These are phyloP conservation scores for Geotrichum cucujoidarum DNA, from an alignment of 1,139 yeast species.

Conservation along the genomic window DNA sequence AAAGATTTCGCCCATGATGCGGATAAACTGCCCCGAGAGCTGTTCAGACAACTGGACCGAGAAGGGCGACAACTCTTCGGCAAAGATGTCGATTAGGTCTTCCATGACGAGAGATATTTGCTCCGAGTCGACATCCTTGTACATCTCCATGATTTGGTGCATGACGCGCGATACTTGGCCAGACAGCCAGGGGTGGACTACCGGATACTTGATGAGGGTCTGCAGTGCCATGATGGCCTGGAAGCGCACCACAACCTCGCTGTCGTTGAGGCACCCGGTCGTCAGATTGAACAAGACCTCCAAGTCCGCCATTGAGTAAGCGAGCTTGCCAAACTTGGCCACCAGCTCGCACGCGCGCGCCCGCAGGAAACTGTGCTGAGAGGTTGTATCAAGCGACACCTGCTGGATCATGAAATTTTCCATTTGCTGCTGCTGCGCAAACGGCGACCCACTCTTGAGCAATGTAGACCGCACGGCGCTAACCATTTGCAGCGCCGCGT, in stretches of 20 bases:
- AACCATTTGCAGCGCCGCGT: slow-evolving; percentile 73
- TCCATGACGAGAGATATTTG: slow-evolving; percentile 88
- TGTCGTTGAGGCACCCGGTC: slow-evolving; percentile 50
- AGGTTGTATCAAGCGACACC: slow-evolving; percentile 66
- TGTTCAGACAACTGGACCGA: slow-evolving; percentile 81
- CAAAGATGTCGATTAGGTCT: slow-evolving; percentile 84
- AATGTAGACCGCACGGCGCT: slow-evolving; percentile 65
- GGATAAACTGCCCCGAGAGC: slow-evolving; percentile 72
- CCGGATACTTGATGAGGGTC: slow-evolving; percentile 59
- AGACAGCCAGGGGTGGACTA: slow-evolving; percentile 63
- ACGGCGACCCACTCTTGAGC: slow-evolving; percentile 52
- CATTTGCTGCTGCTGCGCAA: slow-evolving; percentile 55
- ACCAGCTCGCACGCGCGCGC: slow-evolving; percentile 82
- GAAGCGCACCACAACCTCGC: slow-evolving; percentile 68
- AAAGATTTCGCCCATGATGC: slow-evolving; percentile 60
- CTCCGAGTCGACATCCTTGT: slow-evolving; percentile 77
- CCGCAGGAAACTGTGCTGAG: slow-evolving; percentile 67
- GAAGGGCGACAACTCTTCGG: slow-evolving; percentile 87
- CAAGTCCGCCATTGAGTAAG: slow-evolving; percentile 37
- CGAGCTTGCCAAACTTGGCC: slow-evolving; percentile 47
- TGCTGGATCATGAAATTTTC: slow-evolving; percentile 60
- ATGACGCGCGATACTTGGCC: slow-evolving; percentile 71
- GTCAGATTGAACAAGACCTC: slow-evolving; percentile 62
- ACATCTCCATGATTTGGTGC: slow-evolving; percentile 65
- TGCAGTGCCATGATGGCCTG: slow-evolving; percentile 85